These are phyloP conservation scores for Fusarium nelsonii DNA, from an alignment of 2,329 filamentous ascomycete species.

Conservation along the genomic window DNA sequence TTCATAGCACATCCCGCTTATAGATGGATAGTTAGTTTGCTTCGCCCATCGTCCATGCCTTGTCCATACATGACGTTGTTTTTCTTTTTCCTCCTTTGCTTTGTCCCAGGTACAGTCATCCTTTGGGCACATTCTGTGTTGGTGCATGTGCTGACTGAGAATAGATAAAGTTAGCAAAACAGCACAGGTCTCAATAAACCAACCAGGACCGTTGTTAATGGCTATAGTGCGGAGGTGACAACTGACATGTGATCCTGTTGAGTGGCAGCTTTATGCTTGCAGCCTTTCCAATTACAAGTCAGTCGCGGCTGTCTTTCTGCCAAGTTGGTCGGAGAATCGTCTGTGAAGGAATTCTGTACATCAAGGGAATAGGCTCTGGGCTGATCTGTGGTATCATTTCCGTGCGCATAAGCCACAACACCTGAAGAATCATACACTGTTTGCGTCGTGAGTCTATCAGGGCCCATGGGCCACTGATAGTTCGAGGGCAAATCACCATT, in stretches of 20 bases:
- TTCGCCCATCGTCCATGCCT: not conserved
- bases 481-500: constrained; percentile 9
- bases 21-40: not conserved
- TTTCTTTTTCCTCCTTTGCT: not conserved
- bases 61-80: not conserved
- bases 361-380: not conserved
- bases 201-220: not conserved
- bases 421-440: not conserved
- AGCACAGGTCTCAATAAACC: not conserved
- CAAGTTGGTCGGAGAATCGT: not conserved
- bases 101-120: not conserved
- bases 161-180: not conserved
- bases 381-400: not conserved
- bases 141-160: not conserved
- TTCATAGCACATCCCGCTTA: not conserved
- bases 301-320: not conserved
- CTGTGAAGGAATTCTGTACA: not conserved
- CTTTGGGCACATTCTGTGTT: not conserved
- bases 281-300: no score
- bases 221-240: not conserved
- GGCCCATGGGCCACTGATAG: not conserved
- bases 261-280: not conserved
- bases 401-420: not conserved
- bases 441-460: constrained; percentile 1
- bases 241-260: not conserved